Conservation (phyloP, 495 filamentous ascomycete genomes). For the Parmelia sp. region DNA sequence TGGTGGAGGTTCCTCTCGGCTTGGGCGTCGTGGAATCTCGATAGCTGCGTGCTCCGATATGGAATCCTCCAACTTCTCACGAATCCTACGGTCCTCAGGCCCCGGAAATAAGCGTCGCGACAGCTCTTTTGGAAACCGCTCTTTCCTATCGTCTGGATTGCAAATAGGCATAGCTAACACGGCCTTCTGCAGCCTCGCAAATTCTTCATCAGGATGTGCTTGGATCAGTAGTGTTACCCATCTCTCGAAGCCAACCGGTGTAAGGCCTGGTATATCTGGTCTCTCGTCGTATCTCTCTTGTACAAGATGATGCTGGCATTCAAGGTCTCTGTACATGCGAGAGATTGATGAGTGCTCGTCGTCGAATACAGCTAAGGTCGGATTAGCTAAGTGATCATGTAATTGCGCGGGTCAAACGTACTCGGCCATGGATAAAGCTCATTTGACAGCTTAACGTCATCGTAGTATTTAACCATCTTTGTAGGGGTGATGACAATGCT, state of each 20-base stretch:
- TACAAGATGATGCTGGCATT: slow-evolving; percentile 75
- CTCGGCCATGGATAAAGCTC: slow-evolving; percentile 65
- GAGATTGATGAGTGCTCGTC: slow-evolving; percentile 54
- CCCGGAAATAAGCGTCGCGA: slow-evolving; percentile 66
- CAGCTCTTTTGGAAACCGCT: slow-evolving; percentile 74
- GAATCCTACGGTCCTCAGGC: slow-evolving; percentile 31
- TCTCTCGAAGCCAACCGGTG: slow-evolving; percentile 67
- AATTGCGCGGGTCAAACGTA: slow-evolving; percentile 21
- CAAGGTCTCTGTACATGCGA: slow-evolving; percentile 67
- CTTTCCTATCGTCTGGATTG: slow-evolving; percentile 62
- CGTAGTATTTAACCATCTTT: slow-evolving; percentile 77
- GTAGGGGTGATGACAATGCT: slow-evolving; percentile 73
- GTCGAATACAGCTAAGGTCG: slow-evolving; percentile 43
- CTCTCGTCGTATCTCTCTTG: slow-evolving; percentile 52
- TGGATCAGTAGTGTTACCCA: slow-evolving; percentile 73
- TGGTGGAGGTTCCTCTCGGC: slow-evolving; percentile 22
- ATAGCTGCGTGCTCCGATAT: slow-evolving; percentile 45
- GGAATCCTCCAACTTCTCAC: slow-evolving; percentile 40
- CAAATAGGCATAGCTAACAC: slow-evolving; percentile 69
- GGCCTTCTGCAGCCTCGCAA: slow-evolving; percentile 64
- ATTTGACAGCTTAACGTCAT: slow-evolving; percentile 51
- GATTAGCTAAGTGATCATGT: not conserved
- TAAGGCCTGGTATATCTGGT: slow-evolving; percentile 71
- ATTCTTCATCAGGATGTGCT: slow-evolving; percentile 73
- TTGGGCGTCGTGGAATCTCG: slow-evolving; percentile 40